phyloP scores from a whole-genome alignment of 176 grass and related monocot species.

The Raddia guianensis region DNA sequence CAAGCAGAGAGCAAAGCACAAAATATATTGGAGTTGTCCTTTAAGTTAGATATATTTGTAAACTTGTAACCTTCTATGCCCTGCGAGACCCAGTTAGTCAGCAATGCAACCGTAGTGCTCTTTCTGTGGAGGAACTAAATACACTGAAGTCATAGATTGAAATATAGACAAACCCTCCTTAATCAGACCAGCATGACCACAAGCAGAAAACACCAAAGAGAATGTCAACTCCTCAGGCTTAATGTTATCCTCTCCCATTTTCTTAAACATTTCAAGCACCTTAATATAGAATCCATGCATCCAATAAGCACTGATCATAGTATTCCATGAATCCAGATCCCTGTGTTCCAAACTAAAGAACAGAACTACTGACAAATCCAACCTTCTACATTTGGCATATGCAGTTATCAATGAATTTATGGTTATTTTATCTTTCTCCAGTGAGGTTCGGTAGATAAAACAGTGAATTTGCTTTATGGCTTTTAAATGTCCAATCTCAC shows the following conservation, averaged over 20 bases:
- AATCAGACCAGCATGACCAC: slow-evolving; percentile 69
- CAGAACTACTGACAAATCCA: slow-evolving; percentile 51
- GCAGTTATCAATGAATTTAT: slow-evolving; percentile 61
- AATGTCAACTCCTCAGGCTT: slow-evolving; percentile 64
- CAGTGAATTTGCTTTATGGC: slow-evolving; percentile 60
- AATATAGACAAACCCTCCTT: slow-evolving; percentile 58
- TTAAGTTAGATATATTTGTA: slow-evolving; percentile 47
- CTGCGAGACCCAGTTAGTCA: slow-evolving; percentile 62
- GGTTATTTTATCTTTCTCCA: slow-evolving; percentile 47
- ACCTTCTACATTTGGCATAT: slow-evolving; percentile 64
- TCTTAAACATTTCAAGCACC: slow-evolving; percentile 58
- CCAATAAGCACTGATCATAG: slow-evolving; percentile 66
- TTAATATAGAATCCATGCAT: slow-evolving; percentile 61
- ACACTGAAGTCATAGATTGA: slow-evolving; percentile 48
- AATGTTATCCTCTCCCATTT: slow-evolving; percentile 57
- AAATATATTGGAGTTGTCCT: slow-evolving; percentile 44
- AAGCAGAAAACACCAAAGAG: slow-evolving; percentile 64
- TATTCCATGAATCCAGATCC: slow-evolving; percentile 60
- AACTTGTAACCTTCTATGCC: slow-evolving; percentile 54
- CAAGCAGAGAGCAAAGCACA: slow-evolving; percentile 67
- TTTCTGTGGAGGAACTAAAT: slow-evolving; percentile 62
- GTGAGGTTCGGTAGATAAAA: slow-evolving; percentile 44
- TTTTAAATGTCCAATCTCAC: slow-evolving; percentile 58
- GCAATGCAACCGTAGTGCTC: slow-evolving; percentile 68
- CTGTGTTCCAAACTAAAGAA: slow-evolving; percentile 47